Evolutionary conservation across 495 filamentous ascomycete genomes (phyloP).

Genomic region (Podospora didyma): DNA sequence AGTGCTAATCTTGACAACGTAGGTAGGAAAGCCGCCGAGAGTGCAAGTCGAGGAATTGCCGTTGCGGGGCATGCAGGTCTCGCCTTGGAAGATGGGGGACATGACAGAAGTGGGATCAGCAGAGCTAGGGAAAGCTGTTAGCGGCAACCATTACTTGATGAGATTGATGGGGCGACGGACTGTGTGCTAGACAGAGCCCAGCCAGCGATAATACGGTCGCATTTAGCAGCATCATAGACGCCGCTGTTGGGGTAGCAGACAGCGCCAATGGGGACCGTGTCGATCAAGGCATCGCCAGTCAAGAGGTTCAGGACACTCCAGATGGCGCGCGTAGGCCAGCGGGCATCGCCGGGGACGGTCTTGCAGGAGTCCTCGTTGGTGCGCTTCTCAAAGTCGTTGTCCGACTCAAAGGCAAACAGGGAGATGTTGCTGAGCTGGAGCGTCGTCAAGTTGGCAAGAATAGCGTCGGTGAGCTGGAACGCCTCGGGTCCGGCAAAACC

Average conservation of each 20-base stretch:
- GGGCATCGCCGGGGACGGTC: slow-evolving; percentile 43
- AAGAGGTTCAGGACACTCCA: slow-evolving; percentile 45
- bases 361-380: slow-evolving; percentile 33
- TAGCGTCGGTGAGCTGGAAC: slow-evolving; percentile 2
- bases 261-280: slow-evolving; percentile 52
- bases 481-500: not conserved
- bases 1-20: slow-evolving; percentile 54
- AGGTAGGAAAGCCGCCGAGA: slow-evolving; percentile 55
- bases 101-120: slow-evolving; percentile 45
- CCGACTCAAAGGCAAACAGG: not conserved
- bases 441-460: slow-evolving; percentile 2
- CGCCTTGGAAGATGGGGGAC: slow-evolving; percentile 47
- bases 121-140: slow-evolving; percentile 8
- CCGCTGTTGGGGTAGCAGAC: slow-evolving; percentile 50
- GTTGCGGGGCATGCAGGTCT: slow-evolving; percentile 40
- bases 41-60: slow-evolving; percentile 52
- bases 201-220: slow-evolving; percentile 28
- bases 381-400: not conserved
- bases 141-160: not conserved
- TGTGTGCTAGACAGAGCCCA: slow-evolving; percentile 26
- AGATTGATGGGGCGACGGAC: not conserved
- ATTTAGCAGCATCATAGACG: slow-evolving; percentile 42
- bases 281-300: slow-evolving; percentile 49
- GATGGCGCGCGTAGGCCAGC: slow-evolving; percentile 37
- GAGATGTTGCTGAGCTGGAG: not conserved